phyloP scores from a whole-genome alignment of 176 grass and related monocot genomes.

The Phyllostachys edulis region DNA sequence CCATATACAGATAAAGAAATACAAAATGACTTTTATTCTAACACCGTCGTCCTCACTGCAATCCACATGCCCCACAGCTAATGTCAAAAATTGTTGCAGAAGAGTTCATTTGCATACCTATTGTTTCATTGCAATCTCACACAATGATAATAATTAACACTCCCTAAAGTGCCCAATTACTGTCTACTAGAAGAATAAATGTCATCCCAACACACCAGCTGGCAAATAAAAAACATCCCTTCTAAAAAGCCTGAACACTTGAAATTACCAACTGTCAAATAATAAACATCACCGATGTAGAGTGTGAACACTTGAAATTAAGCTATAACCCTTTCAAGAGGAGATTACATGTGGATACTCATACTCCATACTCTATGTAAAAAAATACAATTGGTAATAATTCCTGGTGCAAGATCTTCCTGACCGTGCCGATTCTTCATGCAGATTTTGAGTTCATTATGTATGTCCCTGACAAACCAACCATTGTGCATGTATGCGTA shows the following conservation, averaged over 20 bases:
- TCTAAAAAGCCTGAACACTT: neutral
- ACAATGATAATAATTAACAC: neutral
- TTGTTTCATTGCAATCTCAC: slow-evolving; percentile 5
- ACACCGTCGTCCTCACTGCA: neutral
- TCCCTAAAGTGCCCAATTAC: neutral
- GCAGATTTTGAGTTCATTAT: slow-evolving; percentile 16
- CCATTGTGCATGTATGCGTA: neutral
- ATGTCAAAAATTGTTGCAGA: neutral
- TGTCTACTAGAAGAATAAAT: neutral
- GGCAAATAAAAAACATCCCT: neutral
- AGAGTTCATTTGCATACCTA: neutral
- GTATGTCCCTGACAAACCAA: neutral
- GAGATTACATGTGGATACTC: neutral
- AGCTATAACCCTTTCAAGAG: neutral
- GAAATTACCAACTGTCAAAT: neutral
- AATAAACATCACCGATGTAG: neutral
- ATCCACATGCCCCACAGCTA: neutral
- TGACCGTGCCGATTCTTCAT: neutral
- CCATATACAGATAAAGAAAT: too few relatives aligned
- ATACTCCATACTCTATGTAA: neutral
- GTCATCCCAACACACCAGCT: neutral
- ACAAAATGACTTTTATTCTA: too few relatives aligned
- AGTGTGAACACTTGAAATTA: neutral
- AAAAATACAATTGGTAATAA: neutral
- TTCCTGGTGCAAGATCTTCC: neutral